Base-by-base conservation (phyloP, 148 eudicot genomes). In the Rheum nobile region DNA sequence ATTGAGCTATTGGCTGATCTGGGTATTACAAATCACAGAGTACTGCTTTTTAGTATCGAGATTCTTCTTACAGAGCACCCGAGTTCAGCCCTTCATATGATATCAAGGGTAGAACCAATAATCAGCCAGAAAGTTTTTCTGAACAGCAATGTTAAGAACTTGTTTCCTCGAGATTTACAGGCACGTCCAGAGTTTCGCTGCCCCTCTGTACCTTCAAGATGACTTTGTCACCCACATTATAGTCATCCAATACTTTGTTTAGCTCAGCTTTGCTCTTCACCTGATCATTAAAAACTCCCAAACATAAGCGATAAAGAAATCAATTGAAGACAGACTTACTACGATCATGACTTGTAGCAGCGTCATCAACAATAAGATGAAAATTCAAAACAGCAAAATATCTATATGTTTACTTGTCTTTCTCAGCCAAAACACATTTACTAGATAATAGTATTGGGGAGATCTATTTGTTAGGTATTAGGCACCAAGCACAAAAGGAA, bases 201-300 rank as follows among this genome's bases (percentile, higher is more conserved):
- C 85, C 96, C 83, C 99, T 83, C 71, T 80, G 84, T 37, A 91
- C 82, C 83, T 84, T 91, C 82, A 95, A 75, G 10, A 80, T 31
- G 41, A 95, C 92, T 79, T 82, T 82, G 71, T 92, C 96, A 67
- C 97, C 99, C 21, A 87, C 80, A 65, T 52, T 86, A 75, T 88
- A 95, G 39, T 91, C 97, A 78, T 95, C 97, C 80, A 95, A 81
- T 32, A 76, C 82, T 72, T 86, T 90, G 76, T 80, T 73, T 35
- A 95, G 78, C 79, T 90, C 97, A 13, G 94, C 96, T 83, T 88
- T 90, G 80, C 72, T 90, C 76, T 80, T 90, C 71, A 95, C 96
- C 97, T 95, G 88, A 34, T 42, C 44, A 74, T 28, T 78, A 38
- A 75, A 47, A 79, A 41, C 4, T 26, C 65, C 22, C 17, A 19